These are phyloP conservation scores for Podospora bellae-mahoneyi DNA, from an alignment of 495 filamentous ascomycete species.

Conservation along the genomic window DNA sequence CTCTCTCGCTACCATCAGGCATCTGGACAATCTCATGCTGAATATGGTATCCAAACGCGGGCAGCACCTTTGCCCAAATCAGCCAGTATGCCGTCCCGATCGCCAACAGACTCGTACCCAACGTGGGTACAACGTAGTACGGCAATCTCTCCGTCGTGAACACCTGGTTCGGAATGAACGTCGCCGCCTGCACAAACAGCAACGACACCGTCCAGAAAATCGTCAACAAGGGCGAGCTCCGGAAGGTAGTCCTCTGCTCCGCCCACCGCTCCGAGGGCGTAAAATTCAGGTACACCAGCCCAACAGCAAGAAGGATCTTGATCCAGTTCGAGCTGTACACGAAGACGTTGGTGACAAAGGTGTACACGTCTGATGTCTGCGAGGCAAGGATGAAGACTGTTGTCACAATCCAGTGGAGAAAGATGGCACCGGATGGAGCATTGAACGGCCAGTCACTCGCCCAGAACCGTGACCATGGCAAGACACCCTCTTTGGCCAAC, in stretches of 20 bases:
- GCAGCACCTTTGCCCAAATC: constrained; percentile 44
- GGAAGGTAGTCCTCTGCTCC: constrained; percentile 37
- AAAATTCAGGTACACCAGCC: constrained; percentile 40
- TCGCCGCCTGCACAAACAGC: constrained; percentile 42
- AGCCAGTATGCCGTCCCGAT: constrained; percentile 46
- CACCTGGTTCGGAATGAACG: constrained; percentile 41
- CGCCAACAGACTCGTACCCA: constrained; percentile 43
- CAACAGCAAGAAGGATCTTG: constrained; percentile 53
- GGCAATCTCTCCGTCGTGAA: constrained; percentile 30
- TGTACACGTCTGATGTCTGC: constrained; percentile 24
- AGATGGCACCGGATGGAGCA: constrained; percentile 54
- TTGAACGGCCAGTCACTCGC: constrained; percentile 60
- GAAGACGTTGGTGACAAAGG: constrained; percentile 33
- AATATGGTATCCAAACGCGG: constrained; percentile 40
- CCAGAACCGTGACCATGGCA: constrained; percentile 55
- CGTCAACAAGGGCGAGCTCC: constrained; percentile 40
- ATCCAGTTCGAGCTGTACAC: constrained; percentile 39
- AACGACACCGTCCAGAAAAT: constrained; percentile 45
- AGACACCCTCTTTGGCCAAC: constrained; percentile 56
- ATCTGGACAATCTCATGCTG: constrained; percentile 40
- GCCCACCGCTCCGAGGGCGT: constrained; percentile 37
- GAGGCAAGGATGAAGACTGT: constrained; percentile 54
- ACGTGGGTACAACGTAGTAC: constrained; percentile 43
- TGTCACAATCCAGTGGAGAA: constrained; percentile 62
- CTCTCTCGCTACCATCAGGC: constrained; percentile 41